These are phyloP conservation scores for Ampelomyces quisqualis DNA, from an alignment of 2,329 filamentous ascomycete species.

Conservation along the genomic window DNA sequence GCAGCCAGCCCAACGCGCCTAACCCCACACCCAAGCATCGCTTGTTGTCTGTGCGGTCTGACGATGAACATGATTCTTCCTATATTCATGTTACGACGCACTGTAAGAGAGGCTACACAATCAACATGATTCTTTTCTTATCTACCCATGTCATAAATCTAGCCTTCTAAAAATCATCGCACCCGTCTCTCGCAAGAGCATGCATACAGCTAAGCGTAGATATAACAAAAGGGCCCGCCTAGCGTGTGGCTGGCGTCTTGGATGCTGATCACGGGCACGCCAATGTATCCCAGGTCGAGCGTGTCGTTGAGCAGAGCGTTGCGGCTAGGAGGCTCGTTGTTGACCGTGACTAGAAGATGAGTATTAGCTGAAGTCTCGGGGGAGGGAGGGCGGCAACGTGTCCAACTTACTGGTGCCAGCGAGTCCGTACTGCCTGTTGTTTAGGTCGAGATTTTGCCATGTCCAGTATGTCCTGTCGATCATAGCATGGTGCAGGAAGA, in stretches of 20 bases:
- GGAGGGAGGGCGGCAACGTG: no score
- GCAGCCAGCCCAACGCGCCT: no score
- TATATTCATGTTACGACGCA: no score
- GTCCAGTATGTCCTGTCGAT: constrained; percentile 54
- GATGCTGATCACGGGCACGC: constrained; percentile 34
- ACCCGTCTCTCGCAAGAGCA: no score
- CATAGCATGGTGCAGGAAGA: constrained; percentile 52
- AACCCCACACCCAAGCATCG: no score
- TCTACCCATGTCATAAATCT: neutral
- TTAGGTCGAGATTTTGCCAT: constrained; percentile 52
- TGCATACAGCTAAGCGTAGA: constrained; percentile 36
- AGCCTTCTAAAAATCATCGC: no score
- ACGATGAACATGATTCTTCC: no score
- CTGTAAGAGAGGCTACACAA: no score
- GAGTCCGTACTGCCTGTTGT: constrained; percentile 43
- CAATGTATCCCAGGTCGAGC: constrained; percentile 44
- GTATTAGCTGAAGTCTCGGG: no score
- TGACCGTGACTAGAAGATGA: no score
- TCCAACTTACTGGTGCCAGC: constrained; percentile 49
- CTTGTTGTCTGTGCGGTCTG: no score
- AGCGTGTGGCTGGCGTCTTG: constrained; percentile 47
- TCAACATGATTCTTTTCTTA: no score
- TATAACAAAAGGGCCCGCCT: constrained; percentile 51
- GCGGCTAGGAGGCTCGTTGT: constrained; percentile 47
- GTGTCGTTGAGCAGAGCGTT: constrained; percentile 50